A percentile compares a stretch with the other conserved stretches of the same genome.
Evolutionary conservation across 345 rosid species (phyloP).

Genomic region (Eucalyptus regnans): DNA sequence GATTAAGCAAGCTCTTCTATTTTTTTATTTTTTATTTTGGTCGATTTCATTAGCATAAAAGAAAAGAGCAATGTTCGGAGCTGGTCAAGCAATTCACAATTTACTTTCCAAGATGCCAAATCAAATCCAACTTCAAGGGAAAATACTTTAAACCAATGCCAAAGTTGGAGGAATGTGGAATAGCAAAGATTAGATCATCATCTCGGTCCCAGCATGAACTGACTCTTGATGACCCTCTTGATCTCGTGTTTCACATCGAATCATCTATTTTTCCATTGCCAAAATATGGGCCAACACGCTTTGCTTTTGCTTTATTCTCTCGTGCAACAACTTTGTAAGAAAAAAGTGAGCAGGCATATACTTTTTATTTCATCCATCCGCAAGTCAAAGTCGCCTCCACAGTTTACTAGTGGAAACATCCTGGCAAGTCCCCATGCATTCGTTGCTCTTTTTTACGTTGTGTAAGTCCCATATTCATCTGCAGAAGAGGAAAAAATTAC

Average conservation of each 20-base stretch:
- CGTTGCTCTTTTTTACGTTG: background rate
- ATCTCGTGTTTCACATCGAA: background rate
- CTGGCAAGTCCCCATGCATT: background rate
- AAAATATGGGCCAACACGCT: background rate
- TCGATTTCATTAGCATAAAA: background rate
- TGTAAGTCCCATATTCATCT: background rate
- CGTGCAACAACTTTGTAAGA: background rate
- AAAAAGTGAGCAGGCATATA: too few relatives aligned
- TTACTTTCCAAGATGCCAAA: background rate
- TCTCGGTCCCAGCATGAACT: background rate
- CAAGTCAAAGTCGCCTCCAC: background rate
- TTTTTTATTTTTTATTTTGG: too few relatives aligned
- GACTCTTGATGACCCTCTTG: background rate
- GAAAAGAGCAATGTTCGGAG: background rate
- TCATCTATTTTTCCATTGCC: background rate
- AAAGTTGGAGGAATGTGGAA: background rate
- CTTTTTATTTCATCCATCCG: too few relatives aligned
- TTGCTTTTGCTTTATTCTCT: too few relatives aligned
- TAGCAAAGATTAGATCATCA: background rate
- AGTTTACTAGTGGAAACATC: background rate
- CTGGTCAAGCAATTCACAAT: background rate
- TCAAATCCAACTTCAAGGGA: too few relatives aligned
- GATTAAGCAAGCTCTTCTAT: too few relatives aligned
- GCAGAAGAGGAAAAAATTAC: background rate
- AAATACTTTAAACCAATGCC: too few relatives aligned